phyloP scores from a whole-genome alignment of 805 yeast genomes.

The Myxozyma vanderwaltii region DNA sequence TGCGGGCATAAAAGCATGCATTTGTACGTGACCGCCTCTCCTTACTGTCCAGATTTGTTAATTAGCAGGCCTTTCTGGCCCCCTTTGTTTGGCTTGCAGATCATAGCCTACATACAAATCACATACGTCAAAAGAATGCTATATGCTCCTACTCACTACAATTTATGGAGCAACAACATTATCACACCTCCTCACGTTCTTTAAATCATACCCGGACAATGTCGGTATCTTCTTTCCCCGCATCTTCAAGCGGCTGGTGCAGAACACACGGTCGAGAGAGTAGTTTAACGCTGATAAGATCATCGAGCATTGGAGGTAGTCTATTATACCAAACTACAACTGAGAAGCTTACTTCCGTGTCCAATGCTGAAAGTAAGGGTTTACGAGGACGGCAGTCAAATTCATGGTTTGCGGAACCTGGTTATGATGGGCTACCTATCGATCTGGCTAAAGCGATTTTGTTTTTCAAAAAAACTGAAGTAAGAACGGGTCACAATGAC shows the following conservation, averaged over 20 bases:
- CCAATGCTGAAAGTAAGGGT: neutral
- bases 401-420: conserved; percentile 1
- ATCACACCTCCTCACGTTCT: neutral
- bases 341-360: neutral
- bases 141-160: too few species aligned
- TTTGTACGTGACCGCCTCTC: too few species aligned
- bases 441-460: conserved; percentile 8
- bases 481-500: conserved; percentile 15
- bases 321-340: neutral
- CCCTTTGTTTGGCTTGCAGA: too few species aligned
- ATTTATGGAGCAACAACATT: neutral
- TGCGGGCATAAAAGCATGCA: too few species aligned
- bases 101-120: too few species aligned
- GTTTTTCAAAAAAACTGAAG: conserved; percentile 15
- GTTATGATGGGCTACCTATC: conserved; percentile 8
- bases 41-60: too few species aligned
- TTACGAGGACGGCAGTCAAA: neutral
- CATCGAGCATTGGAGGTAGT: neutral
- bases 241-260: neutral
- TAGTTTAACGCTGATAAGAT: neutral
- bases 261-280: conserved; percentile 1
- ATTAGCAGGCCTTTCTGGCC: too few species aligned
- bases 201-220: neutral
- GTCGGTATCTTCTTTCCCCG: neutral
- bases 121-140: too few species aligned